Evolutionary conservation across 345 rosid genomes (phyloP).

Genomic region (Camelina laxa): DNA sequence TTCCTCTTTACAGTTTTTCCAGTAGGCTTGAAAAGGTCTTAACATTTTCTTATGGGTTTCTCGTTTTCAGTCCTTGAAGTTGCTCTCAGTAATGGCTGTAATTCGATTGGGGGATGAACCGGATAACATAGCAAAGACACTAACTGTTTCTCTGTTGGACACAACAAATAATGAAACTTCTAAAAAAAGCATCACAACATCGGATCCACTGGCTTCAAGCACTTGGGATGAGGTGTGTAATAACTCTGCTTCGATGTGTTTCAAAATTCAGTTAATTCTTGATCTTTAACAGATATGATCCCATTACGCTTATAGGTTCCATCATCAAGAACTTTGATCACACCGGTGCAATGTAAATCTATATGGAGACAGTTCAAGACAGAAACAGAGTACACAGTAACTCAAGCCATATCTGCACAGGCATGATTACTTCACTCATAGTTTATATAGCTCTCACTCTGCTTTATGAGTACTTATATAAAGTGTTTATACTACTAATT

Average conservation of each 20-base stretch:
- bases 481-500: conserved; percentile 32
- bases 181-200: conserved; percentile 53
- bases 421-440: conserved; percentile 45
- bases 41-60: neutral
- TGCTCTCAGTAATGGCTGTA: conserved; percentile 83
- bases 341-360: conserved; percentile 91
- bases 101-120: conserved; percentile 67
- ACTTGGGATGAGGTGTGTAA: conserved; percentile 75
- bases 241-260: conserved; percentile 6
- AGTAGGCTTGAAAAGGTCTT: neutral
- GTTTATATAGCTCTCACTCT: neutral
- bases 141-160: conserved; percentile 63
- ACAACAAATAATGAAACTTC: conserved; percentile 47
- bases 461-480: neutral
- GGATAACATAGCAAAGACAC: conserved; percentile 68
- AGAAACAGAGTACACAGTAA: conserved; percentile 89
- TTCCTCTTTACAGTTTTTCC: neutral
- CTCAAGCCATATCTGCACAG: conserved; percentile 99
- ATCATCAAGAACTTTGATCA: conserved; percentile 71
- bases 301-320: conserved; percentile 59
- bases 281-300: neutral
- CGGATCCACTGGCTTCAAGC: conserved; percentile 89
- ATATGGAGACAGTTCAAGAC: conserved; percentile 96
- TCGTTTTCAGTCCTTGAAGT: conserved; percentile 74
- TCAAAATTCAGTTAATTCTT: conserved; percentile 5